phyloP scores from a whole-genome alignment of 2,329 filamentous ascomycete genomes.

The Aureobasidium lini region DNA sequence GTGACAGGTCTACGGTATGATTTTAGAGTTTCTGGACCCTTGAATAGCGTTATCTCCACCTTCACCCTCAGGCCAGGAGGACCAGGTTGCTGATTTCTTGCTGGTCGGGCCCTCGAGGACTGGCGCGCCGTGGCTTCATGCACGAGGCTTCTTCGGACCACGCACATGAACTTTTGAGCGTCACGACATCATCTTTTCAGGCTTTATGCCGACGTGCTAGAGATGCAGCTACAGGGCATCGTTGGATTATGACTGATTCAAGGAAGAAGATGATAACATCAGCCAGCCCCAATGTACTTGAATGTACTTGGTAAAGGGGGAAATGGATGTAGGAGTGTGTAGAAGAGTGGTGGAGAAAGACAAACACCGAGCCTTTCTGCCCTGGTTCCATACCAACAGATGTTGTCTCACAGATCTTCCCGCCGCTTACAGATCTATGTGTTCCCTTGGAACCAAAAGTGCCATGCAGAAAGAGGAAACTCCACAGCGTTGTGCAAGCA shows the following conservation, averaged over 20 bases:
- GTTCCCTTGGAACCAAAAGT: not conserved
- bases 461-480: constrained; percentile 8
- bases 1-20: not conserved
- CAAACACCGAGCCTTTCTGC: not conserved
- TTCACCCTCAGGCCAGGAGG: not conserved
- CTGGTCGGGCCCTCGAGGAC: not conserved
- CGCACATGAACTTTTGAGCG: not conserved
- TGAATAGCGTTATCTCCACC: not conserved
- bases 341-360: not conserved
- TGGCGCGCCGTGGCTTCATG: constrained; percentile 6
- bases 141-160: constrained; percentile 8
- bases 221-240: constrained; percentile 7
- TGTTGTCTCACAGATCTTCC: constrained; percentile 12
- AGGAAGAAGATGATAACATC: not conserved
- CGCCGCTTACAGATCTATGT: constrained; percentile 9
- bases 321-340: not conserved
- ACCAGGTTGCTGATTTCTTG: not conserved
- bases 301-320: not conserved
- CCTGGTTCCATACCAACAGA: not conserved
- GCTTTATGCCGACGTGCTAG: constrained; percentile 5
- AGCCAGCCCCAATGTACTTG: not conserved
- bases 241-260: not conserved
- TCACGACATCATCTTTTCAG: constrained; percentile 1
- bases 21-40: not conserved
- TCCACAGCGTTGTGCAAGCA: constrained; percentile 5